Base-by-base conservation (phyloP, 306 rosid species). In the Acacia melanoxylon region DNA sequence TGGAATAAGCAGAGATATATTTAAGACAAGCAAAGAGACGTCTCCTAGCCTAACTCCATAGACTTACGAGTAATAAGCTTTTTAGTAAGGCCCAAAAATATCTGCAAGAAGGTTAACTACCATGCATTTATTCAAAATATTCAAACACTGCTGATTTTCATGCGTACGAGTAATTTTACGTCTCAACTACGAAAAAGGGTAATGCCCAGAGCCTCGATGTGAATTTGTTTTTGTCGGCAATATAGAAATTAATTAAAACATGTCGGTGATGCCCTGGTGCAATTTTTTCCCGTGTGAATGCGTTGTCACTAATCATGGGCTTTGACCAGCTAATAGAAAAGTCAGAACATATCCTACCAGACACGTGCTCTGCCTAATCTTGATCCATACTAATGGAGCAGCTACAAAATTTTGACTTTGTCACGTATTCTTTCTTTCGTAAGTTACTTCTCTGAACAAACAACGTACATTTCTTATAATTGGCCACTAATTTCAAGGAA, bases 351-450 rank as follows among this genome's bases (percentile, higher is more conserved):
- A 76, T 25, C 84, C 76, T 16, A 80, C 77, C 80, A 76, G 65
- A 61, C 92, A 90, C 85, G 90, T 87, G 92, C 86, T 70, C 42
- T 62, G 76, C 89, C 89, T 63, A 79, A 84, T 41, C 68, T 70
- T 71, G 81, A 82, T 82, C 66, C 22, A 71, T 68, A 74, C 74
- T 86, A 10, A 78, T 75, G 42, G 52, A 48, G 69, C 83, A n/a
- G 68, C 79, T 63, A 48, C 33, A 78, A 83, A 46, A 59, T 56
- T 72, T 85, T 86, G 91, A 90, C 94, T 81, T 87, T 77, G 35
- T 82, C 8, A 35, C 75, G 62, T 59, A 79, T 77, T 79, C 66
- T 79, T 68, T 72, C 40, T 78, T 79, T 70, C 73, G 78, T 27
- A 83, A 75, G 72, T 46, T 76, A 75, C 85, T 59, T 45, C 80